Evolutionary conservation across 495 filamentous ascomycete species (phyloP).

Genomic region (Penicillium fimorum): DNA sequence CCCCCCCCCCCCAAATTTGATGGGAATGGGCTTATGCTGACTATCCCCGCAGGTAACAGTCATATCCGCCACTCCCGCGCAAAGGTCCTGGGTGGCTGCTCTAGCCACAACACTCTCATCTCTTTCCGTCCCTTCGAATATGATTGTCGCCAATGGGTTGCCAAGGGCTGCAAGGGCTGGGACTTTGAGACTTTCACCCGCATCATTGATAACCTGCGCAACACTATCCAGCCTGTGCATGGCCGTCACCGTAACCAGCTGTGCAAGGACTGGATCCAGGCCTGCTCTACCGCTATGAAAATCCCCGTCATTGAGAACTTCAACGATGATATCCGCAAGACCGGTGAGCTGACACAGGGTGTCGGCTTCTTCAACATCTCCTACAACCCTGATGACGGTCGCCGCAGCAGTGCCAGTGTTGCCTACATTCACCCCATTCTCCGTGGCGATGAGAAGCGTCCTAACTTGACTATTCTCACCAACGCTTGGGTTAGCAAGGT

Average conservation of each 20-base stretch:
- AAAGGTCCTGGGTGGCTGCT: slow-evolving; percentile 83
- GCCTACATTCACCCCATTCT: slow-evolving; percentile 87
- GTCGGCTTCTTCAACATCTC: slow-evolving; percentile 83
- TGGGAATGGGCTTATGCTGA: background rate
- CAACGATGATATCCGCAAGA: slow-evolving; percentile 70
- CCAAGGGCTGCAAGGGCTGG: slow-evolving; percentile 73
- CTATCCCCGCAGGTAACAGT: slow-evolving; percentile 60
- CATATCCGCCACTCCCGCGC: slow-evolving; percentile 81
- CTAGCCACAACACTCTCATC: slow-evolving; percentile 83
- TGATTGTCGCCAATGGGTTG: slow-evolving; percentile 71
- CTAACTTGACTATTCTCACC: slow-evolving; percentile 76
- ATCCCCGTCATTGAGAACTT: slow-evolving; percentile 78
- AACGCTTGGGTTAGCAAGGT: slow-evolving; percentile 77
- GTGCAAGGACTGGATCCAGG: slow-evolving; percentile 77
- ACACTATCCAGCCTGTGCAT: slow-evolving; percentile 78
- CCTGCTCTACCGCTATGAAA: slow-evolving; percentile 67
- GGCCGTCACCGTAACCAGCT: slow-evolving; percentile 74
- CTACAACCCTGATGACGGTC: slow-evolving; percentile 79
- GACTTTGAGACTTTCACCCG: slow-evolving; percentile 74
- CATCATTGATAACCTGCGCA: slow-evolving; percentile 70
- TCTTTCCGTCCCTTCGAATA: slow-evolving; percentile 81
- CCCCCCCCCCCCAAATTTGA: too few relatives aligned
- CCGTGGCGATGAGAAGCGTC: slow-evolving; percentile 67
- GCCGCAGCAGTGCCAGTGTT: slow-evolving; percentile 74
- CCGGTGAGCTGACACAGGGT: slow-evolving; percentile 64